Base-by-base conservation (phyloP, 2,329 filamentous ascomycete species). In the Penicillium psychrosexuale region DNA sequence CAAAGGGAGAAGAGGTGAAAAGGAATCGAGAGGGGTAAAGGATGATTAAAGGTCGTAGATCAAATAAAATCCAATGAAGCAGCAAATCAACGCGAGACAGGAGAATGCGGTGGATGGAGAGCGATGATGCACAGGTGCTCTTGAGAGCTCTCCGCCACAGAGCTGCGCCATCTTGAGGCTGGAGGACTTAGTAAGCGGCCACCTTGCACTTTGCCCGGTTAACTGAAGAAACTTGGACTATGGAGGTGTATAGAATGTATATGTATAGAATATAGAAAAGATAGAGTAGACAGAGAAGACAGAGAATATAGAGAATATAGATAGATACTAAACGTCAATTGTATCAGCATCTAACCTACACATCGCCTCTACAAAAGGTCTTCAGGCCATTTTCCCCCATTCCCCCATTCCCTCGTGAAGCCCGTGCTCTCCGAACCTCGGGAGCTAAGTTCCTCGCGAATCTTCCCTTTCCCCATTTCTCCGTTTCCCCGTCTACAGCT, bases 361-460 rank as follows among this genome's bases (percentile, higher is more conserved):
- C 24, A 17, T 44, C 8, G 8, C 13, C 17, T 11, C 28, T 34
- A 8, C 24, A 28, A 12, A 28, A 28, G 31, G n/a, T 44, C 13
- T 19, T 22, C 11, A 12, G n/a, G 19, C 17, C 31, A 13, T 33
- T 11, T 42, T 19, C 28, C 19, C 7, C 24, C 11, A 24, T 24
- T 24, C 22, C 22, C 22, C 22, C 28, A 30, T 40, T 17, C 28
- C 17, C 17, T 17, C 8, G n/a, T 47, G 27, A 55, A 36, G 43
- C 38, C 55, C 47, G 53, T 53, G 49, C 60, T 62, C 59, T 62
- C 61, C 67, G 65, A 67, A 66, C 69, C 69, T 71, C 69, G 69
- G 69, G 55, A 62, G 59, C 63, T 54, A 64, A 62, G 56, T 42
- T 60, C 56, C 55, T 66, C 65, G 66, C 63, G 61, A 61, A 61